A percentile compares a stretch with the other conserved stretches of the same genome.
phyloP scores from a whole-genome alignment of 345 rosid species.

The Bretschneidera sinensis region DNA sequence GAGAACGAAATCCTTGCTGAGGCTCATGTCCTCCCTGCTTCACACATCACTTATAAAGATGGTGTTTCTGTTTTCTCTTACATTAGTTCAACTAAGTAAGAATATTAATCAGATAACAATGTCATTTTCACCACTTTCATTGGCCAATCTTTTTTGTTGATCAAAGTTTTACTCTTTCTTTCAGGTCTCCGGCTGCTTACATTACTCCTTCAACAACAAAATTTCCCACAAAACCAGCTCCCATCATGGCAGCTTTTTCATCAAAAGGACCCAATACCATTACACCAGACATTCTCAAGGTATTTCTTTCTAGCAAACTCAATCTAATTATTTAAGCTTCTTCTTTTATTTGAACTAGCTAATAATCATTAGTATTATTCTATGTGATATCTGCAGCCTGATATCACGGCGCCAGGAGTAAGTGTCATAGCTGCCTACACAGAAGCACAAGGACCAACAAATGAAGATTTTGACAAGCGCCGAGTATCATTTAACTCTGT shows the following conservation, averaged over 20 bases:
- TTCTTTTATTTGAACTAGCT: neutral
- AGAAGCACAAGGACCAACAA: conserved; percentile 52
- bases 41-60: conserved; percentile 49
- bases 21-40: conserved; percentile 69
- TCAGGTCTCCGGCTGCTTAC: conserved; percentile 53
- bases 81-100: conserved; percentile 49
- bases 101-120: neutral
- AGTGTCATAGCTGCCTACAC: conserved; percentile 69
- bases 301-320: conserved; percentile 10
- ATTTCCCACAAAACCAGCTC: conserved; percentile 51
- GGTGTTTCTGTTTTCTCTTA: conserved; percentile 45
- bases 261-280: conserved; percentile 67
- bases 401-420: conserved; percentile 85
- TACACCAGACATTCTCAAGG: conserved; percentile 64
- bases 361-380: neutral
- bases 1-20: conserved; percentile 53
- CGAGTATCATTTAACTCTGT: conserved; percentile 41
- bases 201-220: conserved; percentile 37
- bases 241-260: conserved; percentile 75
- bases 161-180: neutral
- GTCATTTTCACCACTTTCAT: too few relatives aligned
- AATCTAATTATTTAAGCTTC: too few relatives aligned
- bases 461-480: conserved; percentile 43
- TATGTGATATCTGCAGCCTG: conserved; percentile 56
- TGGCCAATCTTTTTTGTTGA: too few relatives aligned